Base-by-base conservation (phyloP, 75 land plant genomes). In the Ceratopteris richardii region DNA sequence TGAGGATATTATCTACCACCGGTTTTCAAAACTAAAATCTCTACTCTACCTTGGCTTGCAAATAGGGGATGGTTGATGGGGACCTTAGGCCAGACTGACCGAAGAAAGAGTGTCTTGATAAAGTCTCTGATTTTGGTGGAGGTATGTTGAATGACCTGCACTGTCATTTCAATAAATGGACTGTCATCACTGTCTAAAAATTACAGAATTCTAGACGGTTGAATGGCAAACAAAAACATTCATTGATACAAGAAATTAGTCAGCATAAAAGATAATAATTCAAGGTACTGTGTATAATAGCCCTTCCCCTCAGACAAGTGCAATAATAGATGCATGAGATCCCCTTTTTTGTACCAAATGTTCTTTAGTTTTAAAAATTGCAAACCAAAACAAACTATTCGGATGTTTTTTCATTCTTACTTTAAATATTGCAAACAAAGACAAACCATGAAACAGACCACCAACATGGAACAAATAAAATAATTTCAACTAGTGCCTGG, bases 61-160 rank as follows among this genome's bases (percentile, higher is more conserved):
- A 51, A 30, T n/a, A 33, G 47, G 77, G 83, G 22, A 73, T 74
- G 43, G 73, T 79, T 71, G 71, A 73, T 47, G 76, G 74, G 10
- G 71, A 70, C 60, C 42, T 60, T 65, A 79, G 79, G 17, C 84
- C 77, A 77, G 69, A 68, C 58, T 84, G 81, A 31, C 86, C 83
- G 61, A 90, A 63, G 57, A 85, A 69, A 26, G 96, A 90, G 73
- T 90, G 96, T 52, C 71, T 83, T 31, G 82, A 79, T 0, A 90
- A 63, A 24, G 96, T 90, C 60, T 90, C 96, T 54, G 75, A 79
- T 63, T 63, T 90, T 21, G 96, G 85, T 12, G 72, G 74, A 6
- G 75, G 75, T n/a, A 79, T 63, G 54, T 36, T 75, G 16, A 83
- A 21, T 36, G 85, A 75, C 18, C 94, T 82, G 64, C 29, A 44